These are phyloP conservation scores for Anthoceros angustus DNA, from an alignment of 225 moss, liverwort and hornwort species.

Conservation along the genomic window DNA sequence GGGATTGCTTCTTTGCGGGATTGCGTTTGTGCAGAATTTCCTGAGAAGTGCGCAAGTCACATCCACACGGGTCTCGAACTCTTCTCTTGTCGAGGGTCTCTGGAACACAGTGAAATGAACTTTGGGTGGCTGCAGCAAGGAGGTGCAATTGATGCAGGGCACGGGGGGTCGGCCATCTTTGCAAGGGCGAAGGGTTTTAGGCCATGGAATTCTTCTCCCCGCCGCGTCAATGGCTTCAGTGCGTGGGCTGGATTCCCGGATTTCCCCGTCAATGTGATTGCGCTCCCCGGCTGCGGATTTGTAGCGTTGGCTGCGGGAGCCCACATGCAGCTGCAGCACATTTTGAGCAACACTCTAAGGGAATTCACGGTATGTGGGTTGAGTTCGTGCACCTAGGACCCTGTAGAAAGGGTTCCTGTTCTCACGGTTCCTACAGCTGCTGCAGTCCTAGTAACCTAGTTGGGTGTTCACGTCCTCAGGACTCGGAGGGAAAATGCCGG, in stretches of 20 bases:
- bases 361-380: too few relatives aligned
- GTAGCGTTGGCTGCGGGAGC: background rate
- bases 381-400: background rate
- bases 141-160: background rate
- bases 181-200: background rate
- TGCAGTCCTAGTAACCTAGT: background rate
- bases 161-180: background rate
- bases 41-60: too few relatives aligned
- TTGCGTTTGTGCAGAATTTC: too few relatives aligned
- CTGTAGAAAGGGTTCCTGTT: background rate
- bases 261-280: background rate
- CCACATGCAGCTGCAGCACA: background rate
- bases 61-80: too few relatives aligned
- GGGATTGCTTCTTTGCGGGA: too few relatives aligned
- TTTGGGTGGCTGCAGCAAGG: background rate
- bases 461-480: background rate
- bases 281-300: background rate
- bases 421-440: background rate
- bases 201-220: background rate
- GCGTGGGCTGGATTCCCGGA: background rate
- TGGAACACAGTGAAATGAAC: background rate
- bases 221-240: background rate
- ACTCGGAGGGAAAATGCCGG: background rate
- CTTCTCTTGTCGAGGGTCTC: too few relatives aligned
- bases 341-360: background rate